Evolutionary conservation across 805 yeast genomes (phyloP).

Genomic region (Candida golubevii): DNA sequence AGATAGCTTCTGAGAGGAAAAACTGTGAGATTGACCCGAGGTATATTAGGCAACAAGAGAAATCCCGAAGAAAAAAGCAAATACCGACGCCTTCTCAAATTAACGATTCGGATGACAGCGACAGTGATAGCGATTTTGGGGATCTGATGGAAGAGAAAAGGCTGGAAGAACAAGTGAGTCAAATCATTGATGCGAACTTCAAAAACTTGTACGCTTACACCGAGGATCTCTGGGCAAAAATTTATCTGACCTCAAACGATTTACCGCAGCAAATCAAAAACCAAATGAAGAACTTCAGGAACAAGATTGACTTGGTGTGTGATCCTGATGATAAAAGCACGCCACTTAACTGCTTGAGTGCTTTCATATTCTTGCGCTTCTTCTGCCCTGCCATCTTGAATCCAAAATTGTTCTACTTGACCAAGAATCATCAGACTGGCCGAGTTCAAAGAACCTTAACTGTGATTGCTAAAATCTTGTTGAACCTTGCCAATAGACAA

Average conservation of each 20-base stretch:
- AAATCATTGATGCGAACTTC: slow-evolving; percentile 45
- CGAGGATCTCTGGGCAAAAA: slow-evolving; percentile 60
- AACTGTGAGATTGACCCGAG: slow-evolving; percentile 81
- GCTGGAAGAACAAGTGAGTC: slow-evolving; percentile 27
- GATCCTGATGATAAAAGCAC: slow-evolving; percentile 50
- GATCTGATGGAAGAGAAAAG: slow-evolving; percentile 24
- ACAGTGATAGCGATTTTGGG: slow-evolving; percentile 19
- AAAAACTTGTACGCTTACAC: slow-evolving; percentile 47
- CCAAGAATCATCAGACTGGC: slow-evolving; percentile 67
- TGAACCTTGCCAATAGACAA: slow-evolving; percentile 75
- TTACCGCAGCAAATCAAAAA: slow-evolving; percentile 63
- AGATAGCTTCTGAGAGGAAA: slow-evolving; percentile 46
- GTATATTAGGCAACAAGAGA: slow-evolving; percentile 39
- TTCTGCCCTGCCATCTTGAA: slow-evolving; percentile 89
- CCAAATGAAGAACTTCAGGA: slow-evolving; percentile 60
- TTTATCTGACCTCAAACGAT: slow-evolving; percentile 65
- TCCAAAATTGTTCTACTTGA: slow-evolving; percentile 78
- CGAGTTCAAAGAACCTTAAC: slow-evolving; percentile 74
- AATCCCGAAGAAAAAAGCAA: slow-evolving; percentile 23
- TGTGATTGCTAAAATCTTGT: slow-evolving; percentile 69
- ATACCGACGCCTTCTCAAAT: background rate
- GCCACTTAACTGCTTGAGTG: slow-evolving; percentile 71
- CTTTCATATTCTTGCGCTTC: slow-evolving; percentile 68
- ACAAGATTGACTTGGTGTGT: slow-evolving; percentile 58
- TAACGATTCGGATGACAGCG: slow-evolving; percentile 17